Evolutionary conservation across 31 red algal genomes (phyloP).

Genomic region (Bonnemaisonia californica): DNA sequence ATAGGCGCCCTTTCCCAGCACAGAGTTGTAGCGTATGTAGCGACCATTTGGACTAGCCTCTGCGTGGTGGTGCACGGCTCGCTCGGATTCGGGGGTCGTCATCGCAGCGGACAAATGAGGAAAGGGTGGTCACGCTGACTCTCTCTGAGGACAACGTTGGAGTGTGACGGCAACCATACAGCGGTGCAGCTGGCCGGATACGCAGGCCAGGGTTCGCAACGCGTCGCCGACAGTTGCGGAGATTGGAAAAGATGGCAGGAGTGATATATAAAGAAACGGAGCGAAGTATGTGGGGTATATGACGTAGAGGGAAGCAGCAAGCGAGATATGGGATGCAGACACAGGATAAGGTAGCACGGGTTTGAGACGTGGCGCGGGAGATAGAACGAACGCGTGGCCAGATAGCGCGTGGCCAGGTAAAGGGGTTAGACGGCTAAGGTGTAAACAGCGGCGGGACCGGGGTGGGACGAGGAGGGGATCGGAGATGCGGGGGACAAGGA

Average conservation of each 20-base stretch:
- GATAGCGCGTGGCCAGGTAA: too few species aligned
- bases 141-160: slow-evolving; percentile 25
- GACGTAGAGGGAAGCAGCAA: too few species aligned
- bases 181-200: slow-evolving; percentile 5
- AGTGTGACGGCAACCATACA: slow-evolving; percentile 41
- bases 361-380: too few species aligned
- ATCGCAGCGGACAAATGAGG: slow-evolving; percentile 25
- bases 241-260: slow-evolving; percentile 15
- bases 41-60: slow-evolving; percentile 74
- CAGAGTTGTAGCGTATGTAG: slow-evolving; percentile 78
- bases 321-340: too few species aligned
- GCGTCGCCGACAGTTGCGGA: too few species aligned
- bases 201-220: not conserved
- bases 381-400: too few species aligned
- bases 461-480: not conserved
- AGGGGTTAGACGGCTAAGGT: not conserved
- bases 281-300: too few species aligned
- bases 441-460: not conserved
- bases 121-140: slow-evolving; percentile 17
- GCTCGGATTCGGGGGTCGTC: slow-evolving; percentile 25
- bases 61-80: slow-evolving; percentile 43
- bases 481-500: slow-evolving; percentile 1
- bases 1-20: slow-evolving; percentile 91
- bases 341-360: too few species aligned
- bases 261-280: not conserved